phyloP scores from a whole-genome alignment of 164 flowering plant species.

The Vitis riparia region DNA sequence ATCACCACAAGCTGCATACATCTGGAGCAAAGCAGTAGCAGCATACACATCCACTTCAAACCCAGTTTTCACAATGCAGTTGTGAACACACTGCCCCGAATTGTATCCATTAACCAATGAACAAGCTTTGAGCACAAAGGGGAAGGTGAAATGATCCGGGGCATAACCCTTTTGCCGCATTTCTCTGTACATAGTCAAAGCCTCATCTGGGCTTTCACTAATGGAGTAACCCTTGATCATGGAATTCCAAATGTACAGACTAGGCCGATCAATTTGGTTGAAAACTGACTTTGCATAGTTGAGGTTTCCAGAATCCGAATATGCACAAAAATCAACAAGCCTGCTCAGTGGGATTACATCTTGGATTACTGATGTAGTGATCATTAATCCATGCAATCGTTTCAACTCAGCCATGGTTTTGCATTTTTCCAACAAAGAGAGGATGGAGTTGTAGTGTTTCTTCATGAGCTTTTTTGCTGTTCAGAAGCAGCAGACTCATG shows the following conservation, averaged over 20 bases:
- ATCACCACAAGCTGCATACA: constrained; percentile 19
- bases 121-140: constrained; percentile 13
- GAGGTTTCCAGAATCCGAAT: constrained; percentile 8
- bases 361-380: constrained; percentile 11
- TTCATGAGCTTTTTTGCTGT: constrained; percentile 4
- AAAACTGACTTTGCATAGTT: constrained; percentile 15
- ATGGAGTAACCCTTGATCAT: constrained; percentile 23
- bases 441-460: constrained; percentile 11
- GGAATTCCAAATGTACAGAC: constrained; percentile 24
- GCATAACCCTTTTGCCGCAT: constrained; percentile 15
- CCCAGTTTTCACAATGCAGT: constrained; percentile 20
- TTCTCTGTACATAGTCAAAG: constrained; percentile 12
- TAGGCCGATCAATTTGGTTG: constrained; percentile 10
- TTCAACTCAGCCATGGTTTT: constrained; percentile 21
- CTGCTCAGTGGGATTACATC: constrained; percentile 17
- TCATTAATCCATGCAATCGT: constrained; percentile 18
- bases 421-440: constrained; percentile 12
- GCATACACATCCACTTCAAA: constrained; percentile 10
- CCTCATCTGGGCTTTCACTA: constrained; percentile 9
- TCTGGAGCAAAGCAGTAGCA: constrained; percentile 12
- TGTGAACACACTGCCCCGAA: constrained; percentile 8
- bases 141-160: constrained; percentile 12
- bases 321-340: constrained; percentile 16
- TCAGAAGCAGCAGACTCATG: not conserved
- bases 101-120: constrained; percentile 1